Base-by-base conservation (phyloP, 2,329 filamentous ascomycete genomes). In the Xylaria sp. region DNA sequence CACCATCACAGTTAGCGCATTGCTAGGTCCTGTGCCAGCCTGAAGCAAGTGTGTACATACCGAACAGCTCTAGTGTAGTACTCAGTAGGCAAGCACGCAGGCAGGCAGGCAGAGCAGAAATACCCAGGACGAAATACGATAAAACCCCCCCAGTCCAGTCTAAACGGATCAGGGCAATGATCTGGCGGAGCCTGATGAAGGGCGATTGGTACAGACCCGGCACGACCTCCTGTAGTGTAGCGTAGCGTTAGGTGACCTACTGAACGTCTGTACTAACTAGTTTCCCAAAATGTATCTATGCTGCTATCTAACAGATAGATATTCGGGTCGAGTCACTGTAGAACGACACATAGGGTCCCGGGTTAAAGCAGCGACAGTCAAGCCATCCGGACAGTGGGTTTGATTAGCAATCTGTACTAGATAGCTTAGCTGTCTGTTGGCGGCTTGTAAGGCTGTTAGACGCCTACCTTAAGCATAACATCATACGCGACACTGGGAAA, bases 361-460 rank as follows among this genome's bases (percentile, higher is more conserved):
- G 34, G 34, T 63, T 72, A 67, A 72, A 69, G 70, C 70, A 52
- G 70, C 70, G 63, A 66, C 41, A 44, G 28, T 39, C 57, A 44
- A 57, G 20, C 39, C 34, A 60, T 48, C 39, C 10, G 31, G 31
- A 15, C 41, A 51, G 46, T 37, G 13, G 20, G 34, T 20, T 41
- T 31, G 8, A 18, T 18, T 20, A 8, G 8, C 31, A 31, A 51
- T 55, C 34, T 59, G 58, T 50, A 41, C 28, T 28, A 25, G 1
- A 51, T 50, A 41, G 57, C 57, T 25, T 34, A 15, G 41, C 1
- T n/a, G 10, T 44, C 23, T 13, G 23, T 58, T 58, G 39, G 23
- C 56, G 15, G 56, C 25, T 58, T 46, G n/a, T 56, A 57, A 37
- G 54, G 54, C 54, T 57, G 34, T 25, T 57, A 57, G 34, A 44